phyloP scores from a whole-genome alignment of 345 rosid genomes.

The Erodium maritimum region DNA sequence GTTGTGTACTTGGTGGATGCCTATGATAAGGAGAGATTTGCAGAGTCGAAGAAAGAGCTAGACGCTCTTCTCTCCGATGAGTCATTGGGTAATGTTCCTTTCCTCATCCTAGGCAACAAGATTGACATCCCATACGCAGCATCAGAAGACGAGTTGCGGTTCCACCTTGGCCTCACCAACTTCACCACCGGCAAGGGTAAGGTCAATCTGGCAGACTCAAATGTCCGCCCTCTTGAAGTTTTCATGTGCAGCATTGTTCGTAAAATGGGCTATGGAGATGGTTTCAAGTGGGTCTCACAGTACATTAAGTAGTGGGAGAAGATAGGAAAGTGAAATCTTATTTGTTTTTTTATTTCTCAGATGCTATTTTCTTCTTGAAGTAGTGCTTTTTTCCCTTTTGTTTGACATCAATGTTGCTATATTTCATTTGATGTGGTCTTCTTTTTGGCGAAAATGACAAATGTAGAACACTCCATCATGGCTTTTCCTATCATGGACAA shows the following conservation, averaged over 20 bases:
- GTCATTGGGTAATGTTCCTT: slow-evolving; percentile 18
- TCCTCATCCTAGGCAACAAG: slow-evolving; percentile 29
- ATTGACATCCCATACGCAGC: slow-evolving; percentile 23
- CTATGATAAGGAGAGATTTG: slow-evolving; percentile 23
- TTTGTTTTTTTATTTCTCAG: too few species aligned
- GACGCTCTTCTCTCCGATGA: slow-evolving; percentile 28
- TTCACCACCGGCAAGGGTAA: slow-evolving; percentile 26
- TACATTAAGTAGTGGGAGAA: slow-evolving; percentile 18
- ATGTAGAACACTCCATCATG: too few species aligned
- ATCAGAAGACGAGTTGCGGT: slow-evolving; percentile 23
- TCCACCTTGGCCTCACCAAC: slow-evolving; percentile 19
- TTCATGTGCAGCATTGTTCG: slow-evolving; percentile 35
- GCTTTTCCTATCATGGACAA: too few species aligned
- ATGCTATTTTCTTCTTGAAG: too few species aligned
- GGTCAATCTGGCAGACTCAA: slow-evolving; percentile 14
- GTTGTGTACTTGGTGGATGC: slow-evolving; percentile 28
- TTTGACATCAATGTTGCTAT: too few species aligned
- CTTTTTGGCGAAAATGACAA: too few species aligned
- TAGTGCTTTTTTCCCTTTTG: too few species aligned
- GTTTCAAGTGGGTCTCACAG: slow-evolving; percentile 25
- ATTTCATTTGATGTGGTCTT: too few species aligned
- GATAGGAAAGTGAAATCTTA: too few species aligned
- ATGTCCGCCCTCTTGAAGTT: slow-evolving; percentile 23
- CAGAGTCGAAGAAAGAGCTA: slow-evolving; percentile 25
- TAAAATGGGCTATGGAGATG: slow-evolving; percentile 31